Conservation (phyloP, 2,329 filamentous ascomycete genomes). For the Zymoseptoria tritici region DNA sequence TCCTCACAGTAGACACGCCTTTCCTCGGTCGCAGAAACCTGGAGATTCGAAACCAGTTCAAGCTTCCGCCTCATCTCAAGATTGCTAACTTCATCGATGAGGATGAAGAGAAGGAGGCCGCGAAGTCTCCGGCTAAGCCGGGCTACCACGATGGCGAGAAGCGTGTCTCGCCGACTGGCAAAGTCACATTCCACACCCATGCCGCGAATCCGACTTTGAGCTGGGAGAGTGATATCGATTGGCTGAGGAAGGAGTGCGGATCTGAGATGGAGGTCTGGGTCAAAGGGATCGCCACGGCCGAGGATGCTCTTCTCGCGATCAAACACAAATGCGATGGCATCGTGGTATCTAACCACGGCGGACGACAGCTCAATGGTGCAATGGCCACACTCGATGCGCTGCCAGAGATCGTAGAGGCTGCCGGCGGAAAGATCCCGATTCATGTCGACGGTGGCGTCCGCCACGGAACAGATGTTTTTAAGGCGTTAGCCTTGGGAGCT, state of each 20-base stretch:
- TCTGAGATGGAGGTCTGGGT: conserved; percentile 45
- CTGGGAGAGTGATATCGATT: conserved; percentile 46
- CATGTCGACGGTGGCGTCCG: conserved; percentile 55
- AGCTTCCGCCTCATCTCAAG: conserved; percentile 29
- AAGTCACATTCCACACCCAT: conserved; percentile 35
- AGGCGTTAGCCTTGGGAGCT: conserved; percentile 48
- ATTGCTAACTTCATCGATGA: conserved; percentile 30
- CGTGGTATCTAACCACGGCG: conserved; percentile 51
- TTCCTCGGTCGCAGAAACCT: conserved; percentile 48
- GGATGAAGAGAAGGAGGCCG: conserved; percentile 14
- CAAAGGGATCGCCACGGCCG: conserved; percentile 36
- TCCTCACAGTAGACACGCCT: conserved; percentile 51
- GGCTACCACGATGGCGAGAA: conserved; percentile 26
- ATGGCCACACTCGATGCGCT: conserved; percentile 46
- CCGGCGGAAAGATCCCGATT: conserved; percentile 46
- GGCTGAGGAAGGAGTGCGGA: conserved; percentile 38
- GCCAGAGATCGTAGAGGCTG: conserved; percentile 33
- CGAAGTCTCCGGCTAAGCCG: conserved; percentile 3
- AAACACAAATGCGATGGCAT: conserved; percentile 34
- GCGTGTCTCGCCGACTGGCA: conserved; percentile 27
- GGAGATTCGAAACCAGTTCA: conserved; percentile 49
- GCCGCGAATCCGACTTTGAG: conserved; percentile 33
- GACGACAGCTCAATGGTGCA: conserved; percentile 51
- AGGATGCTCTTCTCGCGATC: conserved; percentile 42
- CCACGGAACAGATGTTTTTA: conserved; percentile 51